Evolutionary conservation across 2,329 filamentous ascomycete genomes (phyloP), one percentile per base, ranked within the genome.

Genomic region (Plenodomus lindquistii): DNA sequence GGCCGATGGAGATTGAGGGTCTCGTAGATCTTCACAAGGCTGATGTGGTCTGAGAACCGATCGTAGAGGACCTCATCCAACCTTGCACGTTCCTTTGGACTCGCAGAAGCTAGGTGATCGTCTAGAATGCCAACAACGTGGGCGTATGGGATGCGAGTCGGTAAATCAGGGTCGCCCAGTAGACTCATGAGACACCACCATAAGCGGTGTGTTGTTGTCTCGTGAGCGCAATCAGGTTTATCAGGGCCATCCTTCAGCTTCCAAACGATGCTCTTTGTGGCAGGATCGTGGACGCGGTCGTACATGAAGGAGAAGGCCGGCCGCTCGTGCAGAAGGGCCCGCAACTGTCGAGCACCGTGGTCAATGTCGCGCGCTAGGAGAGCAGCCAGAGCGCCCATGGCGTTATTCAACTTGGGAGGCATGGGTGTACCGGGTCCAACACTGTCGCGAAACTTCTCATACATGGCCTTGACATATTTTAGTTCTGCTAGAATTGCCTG

Each of bases 51-150:
- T 2, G 55, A 61, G 1, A 63, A 34, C 15, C 45, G 51, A 8
- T 57, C 48, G 20, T 54, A 57, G 1, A 62, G 40, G 11, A 55
- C 36, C 13, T 52, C 52, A 31, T 60, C 55, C 6, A 62, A 24
- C 2, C 51, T 39, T 6, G 44, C 36, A 10, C 52, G 45, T 17
- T 61, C 56, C 8, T 29, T 35, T 1, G 31, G 11, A 4, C 29
- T 17, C 8, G 44, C 13, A 4, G 16, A 40, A 21, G 40, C 40
- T 11, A 61, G 48, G 39, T 61, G 50, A 10, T 57, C 47, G 27
- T 59, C 53, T 1, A 62, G 47, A 22, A 57, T 44, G 10, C 42
- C 47, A 17, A 62, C 45, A 3, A 62, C 22, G 40, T 56, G 44
- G 3, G 37, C 45, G 21, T 52, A 48, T 13, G 29, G 44, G 13